Conservation (phyloP, 805 yeast species). For the Candida dajiaensis region DNA sequence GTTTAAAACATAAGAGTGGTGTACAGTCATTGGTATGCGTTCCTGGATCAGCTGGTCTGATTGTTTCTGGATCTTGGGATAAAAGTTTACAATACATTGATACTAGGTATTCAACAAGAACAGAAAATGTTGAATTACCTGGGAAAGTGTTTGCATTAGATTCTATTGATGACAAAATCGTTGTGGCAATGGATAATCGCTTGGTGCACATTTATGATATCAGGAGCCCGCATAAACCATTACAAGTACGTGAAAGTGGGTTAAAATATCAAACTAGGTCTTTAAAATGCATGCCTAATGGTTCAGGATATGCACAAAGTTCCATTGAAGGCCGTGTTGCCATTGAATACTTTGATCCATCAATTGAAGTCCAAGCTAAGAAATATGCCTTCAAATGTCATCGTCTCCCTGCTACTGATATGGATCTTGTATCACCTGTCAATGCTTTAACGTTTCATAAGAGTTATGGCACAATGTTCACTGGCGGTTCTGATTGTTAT, state of each 20-base stretch:
- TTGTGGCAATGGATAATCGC: conserved; percentile 50
- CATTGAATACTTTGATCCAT: conserved; percentile 57
- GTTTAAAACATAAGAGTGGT: conserved; percentile 33
- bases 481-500: conserved; percentile 90
- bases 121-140: conserved; percentile 24
- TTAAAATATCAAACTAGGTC: conserved; percentile 60
- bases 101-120: conserved; percentile 22
- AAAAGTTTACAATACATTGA: conserved; percentile 45
- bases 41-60: conserved; percentile 21
- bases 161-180: conserved; percentile 36
- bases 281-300: conserved; percentile 47
- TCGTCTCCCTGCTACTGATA: conserved; percentile 39
- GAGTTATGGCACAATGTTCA: conserved; percentile 65
- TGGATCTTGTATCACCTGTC: conserved; percentile 66
- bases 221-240: conserved; percentile 38
- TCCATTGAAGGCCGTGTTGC: conserved; percentile 83
- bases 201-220: conserved; percentile 53
- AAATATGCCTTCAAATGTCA: conserved; percentile 84
- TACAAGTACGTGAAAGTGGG: conserved; percentile 54
- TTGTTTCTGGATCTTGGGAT: conserved; percentile 63
- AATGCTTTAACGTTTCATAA: conserved; percentile 78
- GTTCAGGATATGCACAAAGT: conserved; percentile 57
- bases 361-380: conserved; percentile 32
- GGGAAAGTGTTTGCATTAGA: conserved; percentile 63
- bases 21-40: conserved; percentile 28